Base-by-base conservation (phyloP, 345 rosid species). In the Rubroshorea leprosula region DNA sequence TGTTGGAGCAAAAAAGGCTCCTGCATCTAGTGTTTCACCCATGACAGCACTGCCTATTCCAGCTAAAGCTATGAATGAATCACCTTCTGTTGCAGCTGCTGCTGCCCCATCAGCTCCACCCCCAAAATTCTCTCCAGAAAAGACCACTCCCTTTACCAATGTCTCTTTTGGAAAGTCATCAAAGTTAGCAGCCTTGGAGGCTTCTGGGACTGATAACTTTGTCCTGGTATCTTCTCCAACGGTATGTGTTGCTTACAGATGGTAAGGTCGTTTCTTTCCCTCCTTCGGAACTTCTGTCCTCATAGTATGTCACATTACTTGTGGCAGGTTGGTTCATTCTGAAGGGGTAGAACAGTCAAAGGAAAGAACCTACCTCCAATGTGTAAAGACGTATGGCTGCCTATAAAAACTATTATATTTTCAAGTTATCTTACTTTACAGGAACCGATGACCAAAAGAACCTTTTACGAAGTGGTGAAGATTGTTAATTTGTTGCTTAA, bases 1-100 rank as follows among this genome's bases (percentile, higher is more conserved):
- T 60, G 58, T 82, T 68, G 98, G 85, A 65, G 72, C 76, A 58
- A 61, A 72, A 35, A 70, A 74, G 54, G 53, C 66, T 41, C 78
- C 93, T 9, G 47, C 72, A 69, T 56, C 82, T 45, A 76, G 77
- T 62, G 76, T 76, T 20, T 84, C 93, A 24, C 95, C 96, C 58
- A 71, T 73, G 23, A 54, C 71, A 55, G 74, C 95, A n/a, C 95
- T 96, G n/a, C 91, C 94, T 3, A 80, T 86, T 61, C 98, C 95
- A 49, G 58, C 84, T 63, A 58, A 83, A 50, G 93, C 99, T 21
- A 81, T 86, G 95, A 82, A 73, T 21, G 62, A 68, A 54, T 74
- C 88, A 49, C 75, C 55, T 66, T 64, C 91, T 65, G 67, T 64
- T 58, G 39, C 73, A 27, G 31, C 31, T 27, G 31, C 31, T 27